A percentile compares a stretch with the other conserved stretches of the same genome.
phyloP scores from a whole-genome alignment of 225 moss, liverwort and hornwort species.

The Sphagnum tenellum region DNA sequence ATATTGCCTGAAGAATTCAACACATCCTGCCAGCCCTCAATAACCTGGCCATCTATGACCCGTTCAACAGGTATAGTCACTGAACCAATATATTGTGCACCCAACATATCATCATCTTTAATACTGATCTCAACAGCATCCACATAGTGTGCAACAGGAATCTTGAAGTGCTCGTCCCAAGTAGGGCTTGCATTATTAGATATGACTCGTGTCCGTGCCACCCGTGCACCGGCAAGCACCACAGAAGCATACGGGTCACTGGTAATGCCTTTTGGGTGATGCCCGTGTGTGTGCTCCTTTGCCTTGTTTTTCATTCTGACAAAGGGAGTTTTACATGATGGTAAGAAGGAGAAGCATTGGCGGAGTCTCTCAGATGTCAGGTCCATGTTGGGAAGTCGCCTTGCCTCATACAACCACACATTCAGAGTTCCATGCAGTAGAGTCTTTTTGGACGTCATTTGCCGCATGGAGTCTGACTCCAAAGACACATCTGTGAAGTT shows the following conservation, averaged over 20 bases:
- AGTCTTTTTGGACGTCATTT: conserved; percentile 19
- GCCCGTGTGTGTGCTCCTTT: conserved; percentile 17
- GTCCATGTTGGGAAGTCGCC: conserved; percentile 74
- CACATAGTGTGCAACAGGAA: conserved; percentile 68
- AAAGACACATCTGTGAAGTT: neutral
- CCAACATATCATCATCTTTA: conserved; percentile 75
- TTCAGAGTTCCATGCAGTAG: conserved; percentile 68
- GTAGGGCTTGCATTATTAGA: conserved; percentile 50
- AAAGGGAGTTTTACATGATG: conserved; percentile 40
- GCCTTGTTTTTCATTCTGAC: conserved; percentile 14
- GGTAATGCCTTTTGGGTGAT: conserved; percentile 56
- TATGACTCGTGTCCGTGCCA: conserved; percentile 70
- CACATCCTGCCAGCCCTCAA: conserved; percentile 71
- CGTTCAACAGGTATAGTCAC: conserved; percentile 42
- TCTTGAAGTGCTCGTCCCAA: conserved; percentile 70
- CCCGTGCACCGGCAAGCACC: conserved; percentile 60
- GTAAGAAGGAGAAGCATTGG: conserved; percentile 48
- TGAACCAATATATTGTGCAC: conserved; percentile 67
- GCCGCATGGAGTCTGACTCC: conserved; percentile 28
- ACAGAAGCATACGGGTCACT: conserved; percentile 77
- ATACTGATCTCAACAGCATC: conserved; percentile 47
- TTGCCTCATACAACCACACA: conserved; percentile 46
- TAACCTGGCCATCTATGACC: conserved; percentile 18
- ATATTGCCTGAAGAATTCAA: conserved; percentile 31
- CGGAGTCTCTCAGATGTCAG: conserved; percentile 52